phyloP scores from a whole-genome alignment of 345 rosid genomes.

The Citrus unshiu region DNA sequence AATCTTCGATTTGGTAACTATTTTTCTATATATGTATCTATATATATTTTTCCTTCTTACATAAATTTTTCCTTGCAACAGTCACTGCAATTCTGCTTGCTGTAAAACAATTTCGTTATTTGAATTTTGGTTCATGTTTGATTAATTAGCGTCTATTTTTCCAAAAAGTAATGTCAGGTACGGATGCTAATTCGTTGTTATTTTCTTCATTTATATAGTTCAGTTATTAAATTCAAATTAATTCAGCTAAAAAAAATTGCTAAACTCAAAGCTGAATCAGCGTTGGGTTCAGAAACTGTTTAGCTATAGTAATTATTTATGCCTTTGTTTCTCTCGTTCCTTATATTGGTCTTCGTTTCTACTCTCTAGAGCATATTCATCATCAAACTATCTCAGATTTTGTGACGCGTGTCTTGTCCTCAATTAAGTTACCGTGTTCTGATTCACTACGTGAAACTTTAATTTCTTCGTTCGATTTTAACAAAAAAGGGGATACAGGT shows the following conservation, averaged over 20 bases:
- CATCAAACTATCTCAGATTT: not conserved
- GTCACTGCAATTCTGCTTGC: not conserved
- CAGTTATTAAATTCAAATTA: not conserved
- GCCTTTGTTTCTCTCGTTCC: not conserved
- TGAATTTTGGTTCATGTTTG: not conserved
- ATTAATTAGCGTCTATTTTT: not conserved
- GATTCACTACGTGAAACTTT: not conserved
- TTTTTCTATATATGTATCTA: not conserved
- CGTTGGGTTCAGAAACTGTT: not conserved
- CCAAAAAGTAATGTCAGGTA: not conserved
- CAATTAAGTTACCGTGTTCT: not conserved
- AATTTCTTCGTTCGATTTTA: not conserved
- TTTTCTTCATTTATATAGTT: not conserved
- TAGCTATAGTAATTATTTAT: not conserved
- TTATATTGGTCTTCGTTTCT: not conserved
- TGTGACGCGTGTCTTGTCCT: not conserved
- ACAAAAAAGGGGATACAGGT: not conserved
- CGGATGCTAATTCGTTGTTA: not conserved
- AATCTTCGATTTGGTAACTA: slow-evolving; percentile 7
- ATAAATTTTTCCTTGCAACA: not conserved
- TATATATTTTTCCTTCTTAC: not conserved
- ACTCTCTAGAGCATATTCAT: not conserved
- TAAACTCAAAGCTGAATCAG: not conserved
- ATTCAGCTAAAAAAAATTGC: not conserved
- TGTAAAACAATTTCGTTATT: not conserved